Conservation (phyloP, 495 filamentous ascomycete species). For the Penicillium roqueforti region DNA sequence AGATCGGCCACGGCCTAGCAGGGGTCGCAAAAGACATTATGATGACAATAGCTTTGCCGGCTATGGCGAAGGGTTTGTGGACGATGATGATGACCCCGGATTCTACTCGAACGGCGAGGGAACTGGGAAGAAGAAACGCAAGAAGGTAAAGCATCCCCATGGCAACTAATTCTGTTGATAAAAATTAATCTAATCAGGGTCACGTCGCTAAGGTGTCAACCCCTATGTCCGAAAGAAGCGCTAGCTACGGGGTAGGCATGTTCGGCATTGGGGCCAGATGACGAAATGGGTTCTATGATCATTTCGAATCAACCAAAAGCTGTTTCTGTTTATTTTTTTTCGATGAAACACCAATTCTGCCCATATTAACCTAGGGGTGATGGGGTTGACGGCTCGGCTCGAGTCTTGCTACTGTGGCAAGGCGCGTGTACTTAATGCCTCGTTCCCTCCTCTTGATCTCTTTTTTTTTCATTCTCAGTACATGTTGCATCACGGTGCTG, state of each 20-base stretch:
- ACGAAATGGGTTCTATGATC: conserved; percentile 19
- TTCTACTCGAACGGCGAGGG: conserved; percentile 46
- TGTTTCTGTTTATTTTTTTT: conserved; percentile 16
- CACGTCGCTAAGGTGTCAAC: conserved; percentile 44
- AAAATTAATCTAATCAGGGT: conserved; percentile 29
- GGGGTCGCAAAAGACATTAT: conserved; percentile 64
- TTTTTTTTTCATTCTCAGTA: conserved; percentile 36
- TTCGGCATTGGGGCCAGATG: conserved; percentile 49
- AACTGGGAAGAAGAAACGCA: conserved; percentile 46
- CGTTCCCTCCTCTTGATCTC: conserved; percentile 11
- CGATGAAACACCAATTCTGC: conserved; percentile 12
- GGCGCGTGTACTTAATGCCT: conserved; percentile 7
- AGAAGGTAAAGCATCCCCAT: conserved; percentile 42
- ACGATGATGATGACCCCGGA: conserved; percentile 54
- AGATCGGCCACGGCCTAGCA: conserved; percentile 50
- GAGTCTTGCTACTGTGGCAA: neutral
- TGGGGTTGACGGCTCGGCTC: conserved; percentile 6
- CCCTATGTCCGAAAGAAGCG: conserved; percentile 40
- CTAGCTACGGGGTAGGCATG: conserved; percentile 47
- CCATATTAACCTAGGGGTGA: conserved; percentile 3
- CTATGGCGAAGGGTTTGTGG: conserved; percentile 61
- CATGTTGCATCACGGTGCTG: conserved; percentile 53
- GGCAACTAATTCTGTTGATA: conserved; percentile 1
- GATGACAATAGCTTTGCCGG: conserved; percentile 65
- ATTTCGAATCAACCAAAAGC: conserved; percentile 22